Evolutionary conservation across 2,329 filamentous ascomycete genomes (phyloP).

Genomic region (Pestalotiopsis fici): DNA sequence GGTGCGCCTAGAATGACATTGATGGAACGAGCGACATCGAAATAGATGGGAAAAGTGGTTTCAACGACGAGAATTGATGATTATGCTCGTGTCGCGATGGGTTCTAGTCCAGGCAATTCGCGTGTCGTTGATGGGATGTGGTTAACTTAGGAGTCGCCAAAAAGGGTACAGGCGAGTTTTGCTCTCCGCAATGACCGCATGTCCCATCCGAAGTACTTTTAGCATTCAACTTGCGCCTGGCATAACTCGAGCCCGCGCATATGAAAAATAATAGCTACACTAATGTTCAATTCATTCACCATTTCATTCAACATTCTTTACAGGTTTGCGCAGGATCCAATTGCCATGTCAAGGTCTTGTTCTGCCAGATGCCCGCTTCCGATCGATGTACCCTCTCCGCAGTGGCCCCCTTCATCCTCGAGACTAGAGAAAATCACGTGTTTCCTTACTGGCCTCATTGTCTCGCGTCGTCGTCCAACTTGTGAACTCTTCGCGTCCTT

Average conservation of each 20-base stretch:
- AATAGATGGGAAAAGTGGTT: slow-evolving; percentile 47
- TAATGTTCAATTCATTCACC: neutral
- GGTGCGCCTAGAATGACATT: slow-evolving; percentile 50
- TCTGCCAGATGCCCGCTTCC: neutral
- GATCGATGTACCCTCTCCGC: slow-evolving; percentile 2
- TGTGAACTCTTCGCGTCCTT: neutral
- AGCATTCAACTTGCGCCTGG: neutral
- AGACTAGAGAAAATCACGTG: slow-evolving; percentile 2
- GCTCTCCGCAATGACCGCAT: slow-evolving; percentile 9
- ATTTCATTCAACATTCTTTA: neutral
- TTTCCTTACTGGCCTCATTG: neutral
- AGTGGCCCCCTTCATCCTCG: neutral
- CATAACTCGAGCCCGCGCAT: neutral
- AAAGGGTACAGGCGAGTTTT: slow-evolving; percentile 13
- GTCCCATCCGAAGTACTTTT: neutral
- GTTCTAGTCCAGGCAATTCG: slow-evolving; percentile 47
- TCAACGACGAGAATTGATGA: slow-evolving; percentile 40
- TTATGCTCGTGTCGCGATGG: slow-evolving; percentile 52
- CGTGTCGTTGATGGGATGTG: slow-evolving; percentile 46
- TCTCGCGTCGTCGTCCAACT: neutral
- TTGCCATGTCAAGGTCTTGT: neutral
- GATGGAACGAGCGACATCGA: slow-evolving; percentile 51
- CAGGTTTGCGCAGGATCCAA: slow-evolving; percentile 1
- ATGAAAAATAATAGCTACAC: neutral
- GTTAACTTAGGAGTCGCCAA: slow-evolving; percentile 13